Base-by-base conservation (phyloP, 2,329 filamentous ascomycete genomes). In the Macrophomina tecta region DNA sequence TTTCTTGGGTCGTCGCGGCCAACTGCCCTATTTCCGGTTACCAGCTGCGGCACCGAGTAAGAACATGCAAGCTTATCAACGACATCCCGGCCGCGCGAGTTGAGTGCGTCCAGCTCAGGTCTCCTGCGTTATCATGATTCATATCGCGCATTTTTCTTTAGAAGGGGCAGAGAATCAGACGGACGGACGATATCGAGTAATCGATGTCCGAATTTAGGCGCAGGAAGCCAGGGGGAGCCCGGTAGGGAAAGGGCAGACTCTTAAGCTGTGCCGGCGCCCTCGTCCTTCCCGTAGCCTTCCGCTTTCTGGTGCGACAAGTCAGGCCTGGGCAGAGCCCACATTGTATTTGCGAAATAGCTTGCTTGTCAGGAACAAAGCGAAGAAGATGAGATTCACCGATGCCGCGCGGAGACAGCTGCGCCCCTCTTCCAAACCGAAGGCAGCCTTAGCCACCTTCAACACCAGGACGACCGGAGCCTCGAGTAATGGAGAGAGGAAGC, bases 101-200 rank as follows among this genome's bases (percentile, higher is more conserved):
- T 51, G 18, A 30, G 48, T 5, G 48, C 18, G 16, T 48, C 45
- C 11, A 18, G 3, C 18, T 14, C 23, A 38, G 36, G 36, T 51
- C 48, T 30, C 16, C 48, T 30, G 45, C 48, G 18, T 51, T 51
- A 51, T 51, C 48, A 51, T 51, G 48, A 51, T 51, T 51, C 48
- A 51, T 51, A 51, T 30, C 48, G 23, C 48, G n/a, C 48, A 6
- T 28, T 51, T 11, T 45, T 9, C 7, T 8, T 11, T 28, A 23
- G 23, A 23, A 4, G 18, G 48, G 23, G 18, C 48, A 51, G 18
- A 51, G 48, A 18, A 9, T 30, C 48, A 18, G 30, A n/a, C 28
- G 36, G 48, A 28, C 23, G 23, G 18, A 30, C 18, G 18, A 30
- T 23, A 30, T 11, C 48, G 23, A 51, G 48, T 51, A 51, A 51